Evolutionary conservation across 257 asterid species (phyloP).

Genomic region (Echites panduratus): DNA sequence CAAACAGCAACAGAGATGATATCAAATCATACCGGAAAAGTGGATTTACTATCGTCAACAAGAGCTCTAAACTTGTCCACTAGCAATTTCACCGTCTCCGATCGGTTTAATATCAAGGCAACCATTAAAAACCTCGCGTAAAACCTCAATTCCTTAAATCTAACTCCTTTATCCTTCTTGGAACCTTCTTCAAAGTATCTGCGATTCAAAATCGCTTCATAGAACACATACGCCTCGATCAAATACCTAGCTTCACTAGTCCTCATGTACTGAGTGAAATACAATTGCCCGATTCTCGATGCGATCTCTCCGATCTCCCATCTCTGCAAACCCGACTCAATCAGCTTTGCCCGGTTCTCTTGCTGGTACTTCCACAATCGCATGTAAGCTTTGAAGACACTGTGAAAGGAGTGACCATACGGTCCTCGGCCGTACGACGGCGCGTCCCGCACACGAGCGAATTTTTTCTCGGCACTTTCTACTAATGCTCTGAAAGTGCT

Average conservation of each 20-base stretch:
- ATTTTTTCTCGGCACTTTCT: slow-evolving; percentile 87
- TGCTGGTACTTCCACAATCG: slow-evolving; percentile 89
- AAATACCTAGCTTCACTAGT: slow-evolving; percentile 89
- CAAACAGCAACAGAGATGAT: background rate
- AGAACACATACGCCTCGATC: slow-evolving; percentile 79
- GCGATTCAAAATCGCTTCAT: slow-evolving; percentile 82
- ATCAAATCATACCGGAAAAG: slow-evolving; percentile 61
- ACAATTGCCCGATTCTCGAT: slow-evolving; percentile 92
- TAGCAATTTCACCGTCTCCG: slow-evolving; percentile 72
- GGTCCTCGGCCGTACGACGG: slow-evolving; percentile 71
- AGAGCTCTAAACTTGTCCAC: slow-evolving; percentile 65
- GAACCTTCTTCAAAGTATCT: slow-evolving; percentile 80
- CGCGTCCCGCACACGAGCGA: slow-evolving; percentile 86
- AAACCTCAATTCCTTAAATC: slow-evolving; percentile 94
- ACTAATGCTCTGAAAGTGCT: slow-evolving; percentile 55
- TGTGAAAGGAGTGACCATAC: slow-evolving; percentile 62
- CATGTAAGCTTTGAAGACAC: slow-evolving; percentile 84
- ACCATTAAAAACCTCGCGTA: slow-evolving; percentile 92
- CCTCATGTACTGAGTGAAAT: slow-evolving; percentile 82
- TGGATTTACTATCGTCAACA: slow-evolving; percentile 70
- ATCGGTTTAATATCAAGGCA: slow-evolving; percentile 61
- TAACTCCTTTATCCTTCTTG: slow-evolving; percentile 61
- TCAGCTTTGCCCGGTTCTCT: slow-evolving; percentile 64
- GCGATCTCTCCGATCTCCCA: slow-evolving; percentile 99
- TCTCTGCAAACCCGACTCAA: slow-evolving; percentile 72